phyloP scores from a whole-genome alignment of 2,329 filamentous ascomycete species.

The Paecilomyces variotii region DNA sequence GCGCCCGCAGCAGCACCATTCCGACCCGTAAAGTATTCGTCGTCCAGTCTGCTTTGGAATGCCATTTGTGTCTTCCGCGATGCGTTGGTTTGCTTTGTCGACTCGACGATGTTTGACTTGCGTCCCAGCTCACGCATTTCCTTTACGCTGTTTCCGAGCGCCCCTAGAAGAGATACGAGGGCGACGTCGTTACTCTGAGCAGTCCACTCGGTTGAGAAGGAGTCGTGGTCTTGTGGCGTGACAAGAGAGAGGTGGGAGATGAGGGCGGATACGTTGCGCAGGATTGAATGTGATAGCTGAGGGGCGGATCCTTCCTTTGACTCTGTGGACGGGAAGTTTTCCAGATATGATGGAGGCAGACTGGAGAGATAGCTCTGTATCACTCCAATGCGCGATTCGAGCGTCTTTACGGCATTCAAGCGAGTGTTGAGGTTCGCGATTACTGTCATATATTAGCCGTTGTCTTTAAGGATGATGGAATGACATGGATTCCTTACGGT shows the following conservation, averaged over 20 bases:
- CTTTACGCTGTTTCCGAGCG: constrained; percentile 64
- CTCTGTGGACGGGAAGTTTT: constrained; percentile 31
- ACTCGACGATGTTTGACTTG: constrained; percentile 59
- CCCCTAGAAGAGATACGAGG: constrained; percentile 66
- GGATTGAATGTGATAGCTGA: constrained; percentile 54
- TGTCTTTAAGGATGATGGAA: not conserved
- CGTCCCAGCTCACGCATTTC: constrained; percentile 65
- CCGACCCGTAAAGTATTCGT: constrained; percentile 15
- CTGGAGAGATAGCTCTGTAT: constrained; percentile 68
- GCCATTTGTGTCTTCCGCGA: constrained; percentile 17
- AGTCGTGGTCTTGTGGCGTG: constrained; percentile 58
- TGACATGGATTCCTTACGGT: constrained; percentile 37
- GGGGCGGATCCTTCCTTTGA: constrained; percentile 20
- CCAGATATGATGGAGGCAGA: constrained; percentile 59
- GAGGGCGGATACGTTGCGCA: constrained; percentile 82
- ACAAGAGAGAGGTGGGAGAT: constrained; percentile 76
- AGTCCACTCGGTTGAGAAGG: constrained; percentile 62
- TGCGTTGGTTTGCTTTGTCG: constrained; percentile 12
- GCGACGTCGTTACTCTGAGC: constrained; percentile 79
- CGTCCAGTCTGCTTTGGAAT: constrained; percentile 17
- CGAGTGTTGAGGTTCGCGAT: constrained; percentile 70
- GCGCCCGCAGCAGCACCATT: constrained; percentile 1
- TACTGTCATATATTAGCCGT: constrained; percentile 31
- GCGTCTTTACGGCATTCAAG: constrained; percentile 87
- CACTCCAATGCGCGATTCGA: constrained; percentile 67